Evolutionary conservation across 768 basidiomycete genomes (phyloP).

Genomic region (Floccularia luteovirens): DNA sequence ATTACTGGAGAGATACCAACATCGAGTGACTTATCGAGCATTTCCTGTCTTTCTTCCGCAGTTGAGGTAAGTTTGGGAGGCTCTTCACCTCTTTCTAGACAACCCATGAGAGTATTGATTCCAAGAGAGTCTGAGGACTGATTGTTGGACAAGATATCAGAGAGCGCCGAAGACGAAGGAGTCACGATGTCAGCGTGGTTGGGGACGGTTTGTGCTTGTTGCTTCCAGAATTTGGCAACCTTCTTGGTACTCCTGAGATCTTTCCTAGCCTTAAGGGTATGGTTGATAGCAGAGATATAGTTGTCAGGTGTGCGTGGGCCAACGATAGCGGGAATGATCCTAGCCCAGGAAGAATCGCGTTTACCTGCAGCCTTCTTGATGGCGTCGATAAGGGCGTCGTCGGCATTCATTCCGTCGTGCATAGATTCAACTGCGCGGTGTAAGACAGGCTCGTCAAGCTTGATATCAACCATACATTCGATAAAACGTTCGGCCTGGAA

Average conservation of each 20-base stretch:
- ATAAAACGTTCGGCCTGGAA: conserved; percentile 25
- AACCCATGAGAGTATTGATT: no score
- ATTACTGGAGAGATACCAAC: no score
- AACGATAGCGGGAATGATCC: conserved; percentile 25
- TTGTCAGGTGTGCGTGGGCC: conserved; percentile 29
- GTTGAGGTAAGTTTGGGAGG: no score
- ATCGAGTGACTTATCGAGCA: no score
- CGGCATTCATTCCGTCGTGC: conserved; percentile 22
- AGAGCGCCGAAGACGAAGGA: conserved; percentile 27
- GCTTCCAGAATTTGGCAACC: conserved; percentile 35
- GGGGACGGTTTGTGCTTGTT: conserved; percentile 23
- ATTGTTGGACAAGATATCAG: conserved; percentile 20
- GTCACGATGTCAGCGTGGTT: conserved; percentile 18
- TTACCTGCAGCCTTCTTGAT: conserved; percentile 33
- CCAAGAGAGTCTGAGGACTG: no score
- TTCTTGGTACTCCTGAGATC: conserved; percentile 31
- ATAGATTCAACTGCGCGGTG: conserved; percentile 18
- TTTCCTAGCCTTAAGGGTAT: conserved; percentile 34
- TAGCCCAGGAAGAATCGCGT: conserved; percentile 32
- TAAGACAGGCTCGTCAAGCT: conserved; percentile 23
- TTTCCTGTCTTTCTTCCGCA: no score
- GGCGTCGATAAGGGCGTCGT: conserved; percentile 33
- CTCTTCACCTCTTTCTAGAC: no score
- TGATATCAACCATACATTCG: conserved; percentile 26
- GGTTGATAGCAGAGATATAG: conserved; percentile 36